Conservation (phyloP, 805 yeast species). For the Starmerella scarabaei region DNA sequence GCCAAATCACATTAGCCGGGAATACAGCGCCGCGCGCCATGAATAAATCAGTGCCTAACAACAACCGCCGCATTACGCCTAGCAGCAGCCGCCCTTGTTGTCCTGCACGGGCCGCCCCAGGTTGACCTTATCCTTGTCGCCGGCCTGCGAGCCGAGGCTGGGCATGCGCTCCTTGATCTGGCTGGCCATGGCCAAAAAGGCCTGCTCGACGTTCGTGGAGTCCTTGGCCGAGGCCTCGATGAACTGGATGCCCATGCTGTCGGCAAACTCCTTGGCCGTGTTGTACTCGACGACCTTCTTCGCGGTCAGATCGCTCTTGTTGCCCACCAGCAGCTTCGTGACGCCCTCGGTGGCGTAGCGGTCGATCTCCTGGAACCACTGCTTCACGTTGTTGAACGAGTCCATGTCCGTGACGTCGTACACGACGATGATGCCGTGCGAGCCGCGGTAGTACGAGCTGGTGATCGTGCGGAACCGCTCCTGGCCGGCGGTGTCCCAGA, state of each 20-base stretch:
- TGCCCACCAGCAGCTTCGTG: constrained; percentile 88
- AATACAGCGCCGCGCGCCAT: no score
- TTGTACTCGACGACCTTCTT: constrained; percentile 92
- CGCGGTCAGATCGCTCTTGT: constrained; percentile 86
- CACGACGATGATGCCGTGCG: constrained; percentile 95
- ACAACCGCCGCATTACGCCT: no score
- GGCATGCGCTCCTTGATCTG: constrained; percentile 92
- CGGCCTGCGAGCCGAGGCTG: constrained; percentile 44
- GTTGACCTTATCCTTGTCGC: constrained; percentile 31
- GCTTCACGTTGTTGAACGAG: constrained; percentile 82
- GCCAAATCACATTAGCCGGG: no score
- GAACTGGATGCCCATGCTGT: constrained; percentile 84
- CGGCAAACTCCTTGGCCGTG: constrained; percentile 95
- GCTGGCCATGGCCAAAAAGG: constrained; percentile 96
- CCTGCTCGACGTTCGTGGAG: constrained; percentile 95
- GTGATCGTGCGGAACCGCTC: constrained; percentile 97
- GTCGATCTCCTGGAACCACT: constrained; percentile 97
- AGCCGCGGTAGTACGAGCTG: constrained; percentile 94
- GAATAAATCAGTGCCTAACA: no score
- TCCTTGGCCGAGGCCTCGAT: constrained; percentile 92
- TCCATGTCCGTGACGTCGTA: constrained; percentile 94
- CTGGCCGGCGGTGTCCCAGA: constrained; percentile 99
- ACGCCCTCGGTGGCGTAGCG: constrained; percentile 97
- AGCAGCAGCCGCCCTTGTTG: constrained; percentile 33
- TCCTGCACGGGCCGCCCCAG: constrained; percentile 32